These are phyloP conservation scores for Penicillium bovifimosum DNA, from an alignment of 495 filamentous ascomycete species.

Conservation along the genomic window DNA sequence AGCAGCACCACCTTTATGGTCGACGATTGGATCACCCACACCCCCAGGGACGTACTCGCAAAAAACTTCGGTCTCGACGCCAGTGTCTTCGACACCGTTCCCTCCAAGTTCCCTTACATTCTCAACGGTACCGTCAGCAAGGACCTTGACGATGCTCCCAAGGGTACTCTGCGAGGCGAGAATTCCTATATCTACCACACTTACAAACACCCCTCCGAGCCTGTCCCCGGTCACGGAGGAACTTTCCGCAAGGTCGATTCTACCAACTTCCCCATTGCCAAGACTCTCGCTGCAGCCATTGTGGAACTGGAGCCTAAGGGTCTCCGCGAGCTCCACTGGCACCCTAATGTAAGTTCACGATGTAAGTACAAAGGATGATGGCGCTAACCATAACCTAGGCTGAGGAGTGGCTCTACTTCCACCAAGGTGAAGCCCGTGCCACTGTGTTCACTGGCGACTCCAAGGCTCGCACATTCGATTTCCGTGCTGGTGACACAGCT, in stretches of 20 bases:
- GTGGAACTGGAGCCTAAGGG: constrained; percentile 55
- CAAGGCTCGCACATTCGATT: constrained; percentile 59
- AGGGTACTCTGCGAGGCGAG: constrained; percentile 46
- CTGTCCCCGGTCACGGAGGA: constrained; percentile 55
- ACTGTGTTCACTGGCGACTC: constrained; percentile 56
- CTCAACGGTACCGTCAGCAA: constrained; percentile 48
- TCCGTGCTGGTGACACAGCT: constrained; percentile 56
- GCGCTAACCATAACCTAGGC: constrained; percentile 29
- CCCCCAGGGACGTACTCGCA: constrained; percentile 53
- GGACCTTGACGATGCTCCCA: constrained; percentile 41
- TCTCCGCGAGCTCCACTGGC: constrained; percentile 62
- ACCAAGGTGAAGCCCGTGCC: constrained; percentile 51
- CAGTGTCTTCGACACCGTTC: constrained; percentile 52
- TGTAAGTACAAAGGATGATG: background rate
- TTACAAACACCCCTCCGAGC: constrained; percentile 43
- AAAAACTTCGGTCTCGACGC: constrained; percentile 59
- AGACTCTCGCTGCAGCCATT: constrained; percentile 56
- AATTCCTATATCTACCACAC: constrained; percentile 53
- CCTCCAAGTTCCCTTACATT: constrained; percentile 56
- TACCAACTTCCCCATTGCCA: constrained; percentile 55
- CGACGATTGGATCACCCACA: constrained; percentile 60
- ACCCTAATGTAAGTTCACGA: constrained; percentile 51
- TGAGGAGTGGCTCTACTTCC: constrained; percentile 64
- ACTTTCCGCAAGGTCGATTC: constrained; percentile 56
- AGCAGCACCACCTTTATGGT: constrained; percentile 56